Base-by-base conservation (phyloP, 2,329 filamentous ascomycete species). In the Polytolypa hystricis region DNA sequence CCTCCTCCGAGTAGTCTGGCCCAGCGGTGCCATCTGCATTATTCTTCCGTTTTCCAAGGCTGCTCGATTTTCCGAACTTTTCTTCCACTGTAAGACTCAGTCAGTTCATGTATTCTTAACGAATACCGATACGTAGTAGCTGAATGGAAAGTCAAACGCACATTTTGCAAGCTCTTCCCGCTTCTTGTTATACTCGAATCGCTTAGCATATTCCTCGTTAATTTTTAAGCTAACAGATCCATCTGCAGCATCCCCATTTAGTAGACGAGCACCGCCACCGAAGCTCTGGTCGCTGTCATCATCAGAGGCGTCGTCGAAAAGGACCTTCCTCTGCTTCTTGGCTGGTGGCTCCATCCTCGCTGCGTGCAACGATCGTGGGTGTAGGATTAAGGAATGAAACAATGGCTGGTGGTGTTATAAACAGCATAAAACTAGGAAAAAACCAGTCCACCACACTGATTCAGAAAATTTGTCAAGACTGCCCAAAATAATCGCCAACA, bases 131-230 rank as follows among this genome's bases (percentile, higher is more conserved):
- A n/a, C n/a, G n/a, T n/a, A n/a, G n/a, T n/a, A n/a, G n/a, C n/a
- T n/a, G n/a, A n/a, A n/a, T n/a, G n/a, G n/a, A n/a, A n/a, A n/a
- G n/a, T 5, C 20, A 40, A 12, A 48, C 53, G 43, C 57, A 61
- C 56, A 46, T 42, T 55, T 53, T 61, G 86, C 79, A 45, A 77
- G 66, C 57, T 98, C 91, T 55, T 93, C 87, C 40, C 89, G 76
- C 66, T 94, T 94, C 67, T 96, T 95, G 65, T 98, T 98, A 64
- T 96, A 74, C 60, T 98, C 91, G 51, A 94, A 96, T 27, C 84
- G 73, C 48, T 74, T 77, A 29, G 91, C 91, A 58, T 80, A 98
- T 35, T 93, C 84, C 56, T 86, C 70, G 60, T 98, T 96, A 61
- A 98, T 79, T 56, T 82, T 86, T 57, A 96, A 73, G 19, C 59